Evolutionary conservation across 331 rosid genomes (phyloP), one percentile per base, ranked within the genome.

Genomic region (Ulmus americana): DNA sequence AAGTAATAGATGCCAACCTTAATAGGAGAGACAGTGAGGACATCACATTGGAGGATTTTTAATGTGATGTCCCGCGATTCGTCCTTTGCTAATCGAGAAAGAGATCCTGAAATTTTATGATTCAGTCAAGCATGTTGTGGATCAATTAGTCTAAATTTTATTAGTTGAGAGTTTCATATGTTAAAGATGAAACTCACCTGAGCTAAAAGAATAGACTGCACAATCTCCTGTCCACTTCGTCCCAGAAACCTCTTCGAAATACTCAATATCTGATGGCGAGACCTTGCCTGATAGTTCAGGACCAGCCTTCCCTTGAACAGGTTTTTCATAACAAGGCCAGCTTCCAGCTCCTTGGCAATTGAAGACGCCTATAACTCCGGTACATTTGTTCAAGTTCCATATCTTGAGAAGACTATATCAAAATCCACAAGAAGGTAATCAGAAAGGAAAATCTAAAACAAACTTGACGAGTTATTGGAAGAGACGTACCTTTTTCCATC

Each of bases 281-380:
- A 64, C 75, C 42, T 41, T 15, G 53, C 53, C 80, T n/a, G 84
- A 67, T 18, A 75, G 45, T 58, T 59, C 55, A 12, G 47, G 49
- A 48, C 49, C 45, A n/a, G 5, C 55, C 42, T 64, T 39, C 16
- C 14, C 54, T 42, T 47, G 68, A 69, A 44, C 63, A 12, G 18
- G 41, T 1, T 43, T 48, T 50, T 74, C 71, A 45, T 48, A 20
- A 41, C 76, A 69, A 18, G 79, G 79, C 79, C 83, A 74, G 3
- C 8, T 61, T 57, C 83, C 81, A 12, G 76, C 81, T 58, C 81
- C 84, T 68, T 80, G 84, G 78, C 84, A 80, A 57, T 80, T 80
- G 76, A 71, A 80, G 41, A 80, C 61, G 50, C 84, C 84, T 58
- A 80, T 15, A 68, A 75, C 84, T 71, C 81, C 84, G 22, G 76